Conservation (phyloP, 331 rosid genomes). For the Quercus phellos region DNA sequence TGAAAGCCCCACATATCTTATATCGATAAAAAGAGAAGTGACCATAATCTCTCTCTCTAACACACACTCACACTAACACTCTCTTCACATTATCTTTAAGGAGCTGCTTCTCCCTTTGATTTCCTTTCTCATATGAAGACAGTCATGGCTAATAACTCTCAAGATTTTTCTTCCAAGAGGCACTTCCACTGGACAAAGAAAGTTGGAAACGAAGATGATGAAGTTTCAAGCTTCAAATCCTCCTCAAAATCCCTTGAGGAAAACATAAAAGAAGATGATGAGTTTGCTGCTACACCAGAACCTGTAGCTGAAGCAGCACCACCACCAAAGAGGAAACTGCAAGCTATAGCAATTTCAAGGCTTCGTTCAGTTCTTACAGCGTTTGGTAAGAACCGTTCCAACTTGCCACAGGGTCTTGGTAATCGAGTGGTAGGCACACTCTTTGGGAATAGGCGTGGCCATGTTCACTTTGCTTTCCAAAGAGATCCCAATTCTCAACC, state of each 20-base stretch:
- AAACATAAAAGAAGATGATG: conserved; percentile 17
- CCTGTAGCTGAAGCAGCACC: conserved; percentile 19
- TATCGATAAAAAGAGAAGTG: conserved; percentile 24
- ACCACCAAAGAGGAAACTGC: conserved; percentile 47
- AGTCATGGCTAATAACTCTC: conserved; percentile 54
- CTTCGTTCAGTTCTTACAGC: conserved; percentile 64
- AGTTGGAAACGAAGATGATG: conserved; percentile 59
- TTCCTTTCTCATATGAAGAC: conserved; percentile 41
- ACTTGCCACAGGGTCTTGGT: conserved; percentile 52
- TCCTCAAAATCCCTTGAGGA: conserved; percentile 31
- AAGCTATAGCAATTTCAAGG: conserved; percentile 55
- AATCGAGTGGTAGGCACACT: conserved; percentile 77
- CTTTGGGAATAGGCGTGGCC: conserved; percentile 75
- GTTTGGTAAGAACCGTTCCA: conserved; percentile 57
- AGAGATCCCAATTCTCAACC: conserved; percentile 67
- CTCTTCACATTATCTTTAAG: conserved; percentile 19
- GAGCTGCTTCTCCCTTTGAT: conserved; percentile 9
- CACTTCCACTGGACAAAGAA: conserved; percentile 92
- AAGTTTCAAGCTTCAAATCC: conserved; percentile 38
- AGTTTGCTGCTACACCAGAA: conserved; percentile 3
- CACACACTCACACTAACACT: conserved; percentile 16
- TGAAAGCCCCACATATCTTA: conserved; percentile 23
- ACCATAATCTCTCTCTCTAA: conserved; percentile 23
- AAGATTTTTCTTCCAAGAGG: conserved; percentile 70
- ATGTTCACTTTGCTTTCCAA: conserved; percentile 83